Conservation (phyloP, 2,329 filamentous ascomycete species). For the Hansfordia pulvinata region DNA sequence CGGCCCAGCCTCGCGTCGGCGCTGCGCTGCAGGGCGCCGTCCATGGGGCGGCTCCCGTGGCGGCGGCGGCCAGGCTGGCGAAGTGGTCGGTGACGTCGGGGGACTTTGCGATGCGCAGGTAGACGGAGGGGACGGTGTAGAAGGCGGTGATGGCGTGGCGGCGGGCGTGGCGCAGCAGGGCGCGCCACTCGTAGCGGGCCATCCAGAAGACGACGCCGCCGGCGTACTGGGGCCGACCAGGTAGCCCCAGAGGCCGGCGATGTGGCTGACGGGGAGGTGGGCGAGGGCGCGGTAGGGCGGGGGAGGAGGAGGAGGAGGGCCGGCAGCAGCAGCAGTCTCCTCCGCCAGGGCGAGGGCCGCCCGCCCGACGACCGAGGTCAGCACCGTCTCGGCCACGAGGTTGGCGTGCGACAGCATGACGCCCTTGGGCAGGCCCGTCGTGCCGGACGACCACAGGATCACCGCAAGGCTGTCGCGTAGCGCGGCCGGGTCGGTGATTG, state of each 20-base stretch:
- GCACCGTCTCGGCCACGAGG: conserved; percentile 3
- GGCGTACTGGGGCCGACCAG: conserved; percentile 28
- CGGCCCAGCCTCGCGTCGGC: conserved; percentile 32
- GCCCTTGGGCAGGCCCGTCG: conserved; percentile 5
- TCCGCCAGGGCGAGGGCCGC: conserved; percentile 17
- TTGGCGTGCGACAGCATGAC: conserved; percentile 5
- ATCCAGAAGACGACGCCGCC: conserved; percentile 43
- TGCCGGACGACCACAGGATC: conserved; percentile 4
- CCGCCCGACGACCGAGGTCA: conserved; percentile 14
- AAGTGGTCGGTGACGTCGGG: conserved; percentile 40
- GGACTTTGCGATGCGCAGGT: conserved; percentile 41
- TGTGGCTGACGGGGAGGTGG: conserved; percentile 30
- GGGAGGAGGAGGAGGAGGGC: conserved; percentile 8
- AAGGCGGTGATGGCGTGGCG: conserved; percentile 35
- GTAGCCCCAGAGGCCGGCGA: conserved; percentile 31
- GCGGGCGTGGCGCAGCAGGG: conserved; percentile 35
- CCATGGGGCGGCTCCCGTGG: conserved; percentile 41
- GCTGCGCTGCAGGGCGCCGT: conserved; percentile 33
- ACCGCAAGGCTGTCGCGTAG: conserved; percentile 1
- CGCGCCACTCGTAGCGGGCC: conserved; percentile 37
- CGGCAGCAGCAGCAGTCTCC: conserved; percentile 2
- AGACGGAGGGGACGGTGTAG: conserved; percentile 46
- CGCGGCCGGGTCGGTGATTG: background rate
- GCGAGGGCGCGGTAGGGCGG: conserved; percentile 26
- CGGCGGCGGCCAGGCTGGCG: conserved; percentile 26